These are phyloP conservation scores for Fraxinus floribunda DNA, from an alignment of 305 asterid genomes.

Conservation along the genomic window DNA sequence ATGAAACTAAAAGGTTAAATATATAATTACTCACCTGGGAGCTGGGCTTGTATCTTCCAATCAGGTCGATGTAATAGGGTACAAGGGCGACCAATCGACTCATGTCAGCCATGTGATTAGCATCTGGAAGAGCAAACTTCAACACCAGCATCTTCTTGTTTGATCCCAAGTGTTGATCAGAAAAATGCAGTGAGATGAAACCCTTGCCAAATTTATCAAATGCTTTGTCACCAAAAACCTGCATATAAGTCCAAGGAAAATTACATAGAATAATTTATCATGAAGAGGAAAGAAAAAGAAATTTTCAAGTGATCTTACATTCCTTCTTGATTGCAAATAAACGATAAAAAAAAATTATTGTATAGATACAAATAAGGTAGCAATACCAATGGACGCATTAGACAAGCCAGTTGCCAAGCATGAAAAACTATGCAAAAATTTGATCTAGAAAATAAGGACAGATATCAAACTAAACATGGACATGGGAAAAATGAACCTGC, in stretches of 20 bases:
- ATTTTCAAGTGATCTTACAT: neutral
- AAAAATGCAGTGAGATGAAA: constrained; percentile 92
- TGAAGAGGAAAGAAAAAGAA: constrained; percentile 13
- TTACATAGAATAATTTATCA: neutral
- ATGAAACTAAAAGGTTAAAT: constrained; percentile 13
- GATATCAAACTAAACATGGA: neutral
- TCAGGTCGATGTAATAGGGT: constrained; percentile 84
- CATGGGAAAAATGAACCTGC: neutral
- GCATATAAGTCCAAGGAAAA: constrained; percentile 23
- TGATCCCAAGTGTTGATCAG: constrained; percentile 79
- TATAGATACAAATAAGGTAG: neutral
- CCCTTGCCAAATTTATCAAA: constrained; percentile 79
- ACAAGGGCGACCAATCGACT: constrained; percentile 85
- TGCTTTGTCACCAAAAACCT: constrained; percentile 94
- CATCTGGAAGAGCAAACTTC: constrained; percentile 88
- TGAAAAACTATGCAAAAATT: neutral
- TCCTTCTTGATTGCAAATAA: constrained; percentile 4
- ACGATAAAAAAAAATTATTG: neutral
- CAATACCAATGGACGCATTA: constrained; percentile 12
- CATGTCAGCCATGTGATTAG: constrained; percentile 82
- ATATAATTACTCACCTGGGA: constrained; percentile 62
- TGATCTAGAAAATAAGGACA: neutral
- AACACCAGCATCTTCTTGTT: constrained; percentile 83
- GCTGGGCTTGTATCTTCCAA: constrained; percentile 89
- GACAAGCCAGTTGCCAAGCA: constrained; percentile 12